phyloP scores from a whole-genome alignment of 352 stramenopile genomes.

The Chrysophaeum taylorii region DNA sequence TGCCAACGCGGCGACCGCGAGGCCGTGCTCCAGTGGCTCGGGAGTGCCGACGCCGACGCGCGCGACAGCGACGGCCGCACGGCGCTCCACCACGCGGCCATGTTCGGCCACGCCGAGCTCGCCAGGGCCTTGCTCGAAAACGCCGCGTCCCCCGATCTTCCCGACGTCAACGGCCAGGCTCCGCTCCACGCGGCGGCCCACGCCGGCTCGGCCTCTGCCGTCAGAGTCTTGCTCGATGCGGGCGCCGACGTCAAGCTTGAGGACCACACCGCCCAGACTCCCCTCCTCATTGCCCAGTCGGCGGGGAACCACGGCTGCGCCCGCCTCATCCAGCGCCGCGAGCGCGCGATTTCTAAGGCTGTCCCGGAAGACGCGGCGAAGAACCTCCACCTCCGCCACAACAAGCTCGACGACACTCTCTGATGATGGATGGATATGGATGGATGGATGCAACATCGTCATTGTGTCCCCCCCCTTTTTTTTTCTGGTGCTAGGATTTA shows the following conservation, averaged over 20 bases:
- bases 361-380: neutral
- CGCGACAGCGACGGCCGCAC: neutral
- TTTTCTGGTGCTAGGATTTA: no score
- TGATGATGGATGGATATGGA: no score
- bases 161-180: no score
- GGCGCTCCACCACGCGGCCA: neutral
- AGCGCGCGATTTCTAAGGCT: conserved; percentile 1
- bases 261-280: neutral
- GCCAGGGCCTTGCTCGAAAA: neutral
- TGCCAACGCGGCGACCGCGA: neutral
- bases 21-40: conserved; percentile 4
- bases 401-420: no score
- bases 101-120: neutral
- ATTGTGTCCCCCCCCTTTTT: no score
- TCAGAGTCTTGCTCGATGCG: neutral
- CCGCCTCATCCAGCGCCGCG: neutral
- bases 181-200: neutral
- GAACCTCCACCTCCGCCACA: no score
- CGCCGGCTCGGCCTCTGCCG: neutral
- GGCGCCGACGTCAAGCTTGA: neutral
- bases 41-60: neutral
- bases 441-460: no score
- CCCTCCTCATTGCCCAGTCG: neutral
- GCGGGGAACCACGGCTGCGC: neutral
- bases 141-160: no score